Percentiles rank a stretch among this genome's conserved stretches.
Conservation (phyloP, 805 yeast species). For the Ogataea salicorniae region DNA sequence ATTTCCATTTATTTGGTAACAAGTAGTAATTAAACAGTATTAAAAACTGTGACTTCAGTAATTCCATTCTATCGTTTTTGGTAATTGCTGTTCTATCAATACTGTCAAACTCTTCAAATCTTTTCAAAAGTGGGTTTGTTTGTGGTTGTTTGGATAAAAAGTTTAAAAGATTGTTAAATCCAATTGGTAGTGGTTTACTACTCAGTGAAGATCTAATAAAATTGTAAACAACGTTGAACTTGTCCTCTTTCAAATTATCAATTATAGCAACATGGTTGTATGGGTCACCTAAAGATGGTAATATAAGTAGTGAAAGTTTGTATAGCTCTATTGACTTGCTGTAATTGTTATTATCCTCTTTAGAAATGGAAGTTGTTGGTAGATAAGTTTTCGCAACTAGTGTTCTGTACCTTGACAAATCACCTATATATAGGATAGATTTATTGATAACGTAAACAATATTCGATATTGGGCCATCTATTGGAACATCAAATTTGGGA, state of each 20-base stretch:
- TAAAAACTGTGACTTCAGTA: slow-evolving; percentile 29
- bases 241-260: slow-evolving; percentile 45
- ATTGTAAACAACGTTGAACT: slow-evolving; percentile 45
- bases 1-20: slow-evolving; percentile 37
- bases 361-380: slow-evolving; percentile 26
- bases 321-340: slow-evolving; percentile 43
- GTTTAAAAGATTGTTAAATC: slow-evolving; percentile 40
- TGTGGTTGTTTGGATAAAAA: slow-evolving; percentile 32
- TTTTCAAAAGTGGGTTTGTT: slow-evolving; percentile 23
- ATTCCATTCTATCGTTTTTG: slow-evolving; percentile 30
- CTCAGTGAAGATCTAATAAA: slow-evolving; percentile 53
- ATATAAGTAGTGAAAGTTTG: slow-evolving; percentile 46
- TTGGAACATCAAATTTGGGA: slow-evolving; percentile 4
- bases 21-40: slow-evolving; percentile 33
- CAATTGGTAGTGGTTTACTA: slow-evolving; percentile 43
- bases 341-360: slow-evolving; percentile 37
- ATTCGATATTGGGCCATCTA: slow-evolving; percentile 13
- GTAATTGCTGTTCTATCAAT: slow-evolving; percentile 25
- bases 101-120: slow-evolving; percentile 23
- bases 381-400: slow-evolving; percentile 41
- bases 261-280: slow-evolving; percentile 56
- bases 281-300: slow-evolving; percentile 68
- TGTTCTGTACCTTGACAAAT: slow-evolving; percentile 52
- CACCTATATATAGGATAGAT: slow-evolving; percentile 51
- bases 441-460: slow-evolving; percentile 42